Conservation (phyloP, 768 basidiomycete species). For the Phaffia tasmanica region DNA sequence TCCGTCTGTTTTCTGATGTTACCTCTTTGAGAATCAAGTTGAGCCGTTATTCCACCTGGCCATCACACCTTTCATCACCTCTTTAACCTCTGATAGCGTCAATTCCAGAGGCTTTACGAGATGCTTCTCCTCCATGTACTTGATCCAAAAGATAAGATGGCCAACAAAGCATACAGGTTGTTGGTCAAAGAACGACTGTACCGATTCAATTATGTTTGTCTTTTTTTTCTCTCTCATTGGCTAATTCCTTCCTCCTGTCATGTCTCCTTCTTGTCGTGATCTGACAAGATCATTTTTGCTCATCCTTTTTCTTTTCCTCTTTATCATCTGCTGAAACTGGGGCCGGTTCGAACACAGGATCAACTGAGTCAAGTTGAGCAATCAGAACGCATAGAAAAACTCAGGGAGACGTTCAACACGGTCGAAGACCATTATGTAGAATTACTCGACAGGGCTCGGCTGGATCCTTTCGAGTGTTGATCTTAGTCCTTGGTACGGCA, state of each 20-base stretch:
- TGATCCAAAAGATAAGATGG: slow-evolving; percentile 50
- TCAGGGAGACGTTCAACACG: slow-evolving; percentile 83
- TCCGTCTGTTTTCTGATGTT: neutral
- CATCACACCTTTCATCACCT: neutral
- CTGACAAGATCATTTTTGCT: neutral
- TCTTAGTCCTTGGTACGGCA: no score
- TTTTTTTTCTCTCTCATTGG: neutral
- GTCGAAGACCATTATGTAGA: slow-evolving; percentile 76
- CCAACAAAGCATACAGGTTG: slow-evolving; percentile 60
- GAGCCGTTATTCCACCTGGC: neutral
- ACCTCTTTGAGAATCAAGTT: neutral
- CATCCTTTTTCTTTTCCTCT: slow-evolving; percentile 4
- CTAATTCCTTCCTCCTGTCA: neutral
- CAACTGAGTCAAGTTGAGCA: slow-evolving; percentile 76
- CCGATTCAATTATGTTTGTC: slow-evolving; percentile 82
- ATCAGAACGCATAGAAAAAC: slow-evolving; percentile 70
- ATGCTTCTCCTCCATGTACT: slow-evolving; percentile 72
- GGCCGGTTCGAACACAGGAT: slow-evolving; percentile 47
- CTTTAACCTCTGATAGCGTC: slow-evolving; percentile 49
- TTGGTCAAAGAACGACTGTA: slow-evolving; percentile 84
- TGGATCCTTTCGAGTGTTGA: no score
- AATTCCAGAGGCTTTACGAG: slow-evolving; percentile 83
- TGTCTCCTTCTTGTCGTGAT: neutral
- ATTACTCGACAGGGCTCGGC: slow-evolving; percentile 45
- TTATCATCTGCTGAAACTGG: slow-evolving; percentile 1